Conservation (phyloP, 495 filamentous ascomycete species). For the Penicillium fimorum region DNA sequence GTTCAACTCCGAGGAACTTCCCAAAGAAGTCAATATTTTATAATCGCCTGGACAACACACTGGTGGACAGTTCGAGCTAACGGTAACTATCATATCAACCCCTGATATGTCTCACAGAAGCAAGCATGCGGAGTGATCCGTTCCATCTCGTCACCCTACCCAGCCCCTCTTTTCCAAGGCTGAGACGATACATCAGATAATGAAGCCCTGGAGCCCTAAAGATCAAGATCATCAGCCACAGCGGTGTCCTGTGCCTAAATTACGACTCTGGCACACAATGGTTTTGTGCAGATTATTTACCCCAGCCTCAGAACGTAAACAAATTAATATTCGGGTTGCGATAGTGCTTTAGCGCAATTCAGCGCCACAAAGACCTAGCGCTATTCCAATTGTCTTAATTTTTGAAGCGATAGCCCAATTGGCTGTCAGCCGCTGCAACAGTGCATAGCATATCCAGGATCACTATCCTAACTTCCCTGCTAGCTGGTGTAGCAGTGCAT, state of each 20-base stretch:
- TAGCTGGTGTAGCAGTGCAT: neutral
- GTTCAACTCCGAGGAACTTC: neutral
- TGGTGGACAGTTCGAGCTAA: neutral
- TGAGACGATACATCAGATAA: neutral
- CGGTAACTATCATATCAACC: neutral
- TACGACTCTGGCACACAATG: neutral
- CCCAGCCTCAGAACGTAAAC: neutral
- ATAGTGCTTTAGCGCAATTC: neutral
- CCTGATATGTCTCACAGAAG: conserved; percentile 1
- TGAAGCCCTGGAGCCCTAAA: neutral
- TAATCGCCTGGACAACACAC: neutral
- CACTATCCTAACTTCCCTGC: neutral
- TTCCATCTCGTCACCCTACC: neutral
- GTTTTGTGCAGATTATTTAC: neutral
- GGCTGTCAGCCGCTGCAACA: neutral
- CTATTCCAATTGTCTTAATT: neutral
- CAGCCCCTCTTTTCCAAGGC: neutral
- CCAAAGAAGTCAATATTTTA: neutral
- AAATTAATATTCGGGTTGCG: neutral
- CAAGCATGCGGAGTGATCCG: neutral
- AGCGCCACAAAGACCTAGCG: neutral
- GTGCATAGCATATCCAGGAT: neutral
- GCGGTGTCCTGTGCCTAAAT: neutral
- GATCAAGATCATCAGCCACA: neutral
- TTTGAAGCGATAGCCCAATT: neutral